Conservation (phyloP, 371 early-diverging fungal genomes). For the Mortierella sp. region DNA sequence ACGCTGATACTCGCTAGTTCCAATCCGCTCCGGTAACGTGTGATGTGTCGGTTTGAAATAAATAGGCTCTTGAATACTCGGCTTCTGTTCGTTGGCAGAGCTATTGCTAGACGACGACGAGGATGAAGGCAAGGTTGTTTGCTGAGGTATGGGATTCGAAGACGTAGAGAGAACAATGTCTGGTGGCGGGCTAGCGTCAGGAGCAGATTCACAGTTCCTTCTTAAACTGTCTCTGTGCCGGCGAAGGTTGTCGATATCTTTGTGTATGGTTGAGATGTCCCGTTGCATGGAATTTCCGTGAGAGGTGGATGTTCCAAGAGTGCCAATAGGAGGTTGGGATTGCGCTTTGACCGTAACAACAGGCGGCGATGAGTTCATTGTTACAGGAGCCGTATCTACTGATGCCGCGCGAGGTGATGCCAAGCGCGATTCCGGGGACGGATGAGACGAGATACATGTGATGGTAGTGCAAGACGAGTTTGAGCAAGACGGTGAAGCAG, state of each 20-base stretch:
- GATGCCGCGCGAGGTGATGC: background rate
- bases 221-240: slow-evolving; percentile 29
- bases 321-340: background rate
- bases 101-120: background rate
- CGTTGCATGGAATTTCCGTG: background rate
- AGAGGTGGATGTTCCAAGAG: background rate
- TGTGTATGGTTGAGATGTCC: slow-evolving; percentile 14
- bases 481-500: slow-evolving; percentile 10
- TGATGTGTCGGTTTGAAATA: slow-evolving; percentile 47
- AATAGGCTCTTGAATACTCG: slow-evolving; percentile 15
- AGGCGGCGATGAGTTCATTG: slow-evolving; percentile 8
- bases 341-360: slow-evolving; percentile 1
- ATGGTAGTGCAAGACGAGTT: slow-evolving; percentile 35
- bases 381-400: background rate
- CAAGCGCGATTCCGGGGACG: slow-evolving; percentile 13
- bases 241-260: slow-evolving; percentile 30
- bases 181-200: background rate
- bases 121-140: slow-evolving; percentile 9
- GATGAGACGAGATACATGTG: slow-evolving; percentile 6
- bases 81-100: slow-evolving; percentile 1
- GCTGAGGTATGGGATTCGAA: background rate
- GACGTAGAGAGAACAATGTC: background rate
- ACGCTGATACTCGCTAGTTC: slow-evolving; percentile 2
- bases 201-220: background rate
- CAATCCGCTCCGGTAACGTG: background rate